Percentiles rank a stretch among this genome's conserved stretches.
phyloP scores from a whole-genome alignment of 2,329 filamentous ascomycete species.

The Talaromyces sp. region DNA sequence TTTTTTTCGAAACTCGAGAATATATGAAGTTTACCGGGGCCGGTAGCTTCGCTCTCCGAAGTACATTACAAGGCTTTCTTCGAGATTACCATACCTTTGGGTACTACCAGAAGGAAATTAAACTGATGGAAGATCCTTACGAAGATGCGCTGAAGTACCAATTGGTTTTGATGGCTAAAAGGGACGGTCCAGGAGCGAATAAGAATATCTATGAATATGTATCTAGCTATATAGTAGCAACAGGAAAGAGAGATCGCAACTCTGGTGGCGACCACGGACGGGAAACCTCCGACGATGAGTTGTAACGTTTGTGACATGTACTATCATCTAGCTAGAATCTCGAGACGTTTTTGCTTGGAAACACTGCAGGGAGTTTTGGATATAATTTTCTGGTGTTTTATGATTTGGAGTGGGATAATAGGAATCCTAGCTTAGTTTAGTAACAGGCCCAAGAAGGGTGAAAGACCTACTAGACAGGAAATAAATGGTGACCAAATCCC shows the following conservation, averaged over 20 bases:
- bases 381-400: conserved; percentile 4
- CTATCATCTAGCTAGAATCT: not conserved
- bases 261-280: not conserved
- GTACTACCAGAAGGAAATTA: too few relatives aligned
- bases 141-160: too few relatives aligned
- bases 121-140: too few relatives aligned
- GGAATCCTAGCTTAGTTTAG: conserved; percentile 1
- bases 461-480: conserved; percentile 2
- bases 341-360: not conserved
- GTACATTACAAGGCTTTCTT: too few relatives aligned
- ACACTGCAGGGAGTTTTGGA: not conserved
- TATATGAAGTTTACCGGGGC: too few relatives aligned
- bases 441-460: not conserved
- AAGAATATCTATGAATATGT: not conserved
- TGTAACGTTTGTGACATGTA: not conserved
- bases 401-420: conserved; percentile 4
- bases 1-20: too few relatives aligned
- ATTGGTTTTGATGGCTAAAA: too few relatives aligned
- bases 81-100: too few relatives aligned
- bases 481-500: conserved; percentile 4
- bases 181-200: not conserved
- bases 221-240: not conserved
- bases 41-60: too few relatives aligned
- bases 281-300: not conserved
- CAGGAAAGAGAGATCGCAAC: not conserved